Base-by-base conservation (phyloP, 2,329 filamentous ascomycete genomes). In the Diaporthe helianthi region DNA sequence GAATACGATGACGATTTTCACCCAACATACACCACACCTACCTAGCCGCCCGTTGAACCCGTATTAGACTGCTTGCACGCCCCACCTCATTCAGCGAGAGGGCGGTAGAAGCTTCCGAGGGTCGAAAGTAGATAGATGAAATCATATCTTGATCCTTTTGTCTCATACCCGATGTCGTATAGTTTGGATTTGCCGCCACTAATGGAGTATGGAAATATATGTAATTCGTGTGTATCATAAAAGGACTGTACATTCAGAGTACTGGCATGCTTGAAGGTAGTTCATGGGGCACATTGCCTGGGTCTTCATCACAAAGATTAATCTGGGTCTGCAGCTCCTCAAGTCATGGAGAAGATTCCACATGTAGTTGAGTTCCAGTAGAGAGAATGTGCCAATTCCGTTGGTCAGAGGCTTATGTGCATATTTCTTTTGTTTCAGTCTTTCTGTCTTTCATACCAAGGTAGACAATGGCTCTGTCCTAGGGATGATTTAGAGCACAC, bases 1-100 rank as follows among this genome's bases (percentile, higher is more conserved):
- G 54, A 61, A 71, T 64, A 60, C 67, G 63, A 69, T 49, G 54
- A 67, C 61, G 49, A 67, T 67, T 41, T 33, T 24, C 67, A 33
- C 38, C 38, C 54, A 53, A 53, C 24, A 41, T 51, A 36, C 24
- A 64, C 36, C 49, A 46, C 36, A 38, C 36, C 36, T 38, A 38
- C 38, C 38, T 17, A 52, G n/a, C 55, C 33, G 29, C 22, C 58
- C 58, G 41, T 63, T 63, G 58, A 47, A 49, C 44, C 44, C 33
- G 29, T 26, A 49, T 29, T 63, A 63, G 58, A 63, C 58, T 63
- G 41, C 58, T 63, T 63, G 29, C 58, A 47, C 58, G 58, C 44
- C 47, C 58, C 47, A 31, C 12, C 38, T 29, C 36, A 38, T 15
- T 38, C 49, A 17, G 26, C 24, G 13, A 49, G 44, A 49, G 44